A percentile compares a stretch with the other conserved stretches of the same genome.
phyloP scores from a whole-genome alignment of 352 stramenopile genomes.

The Globisporangium abappressorium region DNA sequence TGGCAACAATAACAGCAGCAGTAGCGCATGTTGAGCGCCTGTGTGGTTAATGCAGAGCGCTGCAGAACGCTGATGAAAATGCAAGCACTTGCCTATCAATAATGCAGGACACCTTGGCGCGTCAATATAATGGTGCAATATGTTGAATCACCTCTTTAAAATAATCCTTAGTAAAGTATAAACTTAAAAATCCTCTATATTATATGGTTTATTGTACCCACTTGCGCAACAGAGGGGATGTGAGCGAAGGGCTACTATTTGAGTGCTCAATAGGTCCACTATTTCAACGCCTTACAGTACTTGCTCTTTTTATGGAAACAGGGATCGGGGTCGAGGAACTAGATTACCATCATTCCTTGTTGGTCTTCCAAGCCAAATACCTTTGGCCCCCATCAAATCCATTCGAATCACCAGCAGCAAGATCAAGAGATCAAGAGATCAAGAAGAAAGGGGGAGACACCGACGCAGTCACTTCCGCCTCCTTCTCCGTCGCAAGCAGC shows the following conservation, averaged over 20 bases:
- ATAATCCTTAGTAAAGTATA: neutral
- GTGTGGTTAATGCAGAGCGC: neutral
- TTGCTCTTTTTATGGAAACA: neutral
- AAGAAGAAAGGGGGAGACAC: neutral
- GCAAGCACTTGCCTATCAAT: neutral
- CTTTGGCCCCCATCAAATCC: neutral
- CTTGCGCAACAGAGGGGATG: too few species aligned
- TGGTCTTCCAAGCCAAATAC: neutral
- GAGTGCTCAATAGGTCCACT: neutral
- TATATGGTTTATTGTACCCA: neutral
- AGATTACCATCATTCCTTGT: slow-evolving; percentile 12
- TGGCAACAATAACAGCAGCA: neutral
- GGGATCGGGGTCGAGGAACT: neutral
- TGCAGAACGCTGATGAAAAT: neutral
- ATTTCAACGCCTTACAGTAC: neutral
- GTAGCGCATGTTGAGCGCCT: neutral
- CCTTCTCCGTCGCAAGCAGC: neutral
- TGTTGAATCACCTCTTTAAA: neutral
- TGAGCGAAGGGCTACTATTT: neutral
- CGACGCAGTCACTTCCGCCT: neutral
- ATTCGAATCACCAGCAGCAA: neutral
- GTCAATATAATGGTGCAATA: neutral
- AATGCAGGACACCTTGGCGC: neutral
- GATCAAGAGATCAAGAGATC: neutral
- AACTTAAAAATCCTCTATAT: neutral